Evolutionary conservation across 2,329 filamentous ascomycete genomes (phyloP), one percentile per base, ranked within the genome.

Genomic region (Talaromyces pinophilus): DNA sequence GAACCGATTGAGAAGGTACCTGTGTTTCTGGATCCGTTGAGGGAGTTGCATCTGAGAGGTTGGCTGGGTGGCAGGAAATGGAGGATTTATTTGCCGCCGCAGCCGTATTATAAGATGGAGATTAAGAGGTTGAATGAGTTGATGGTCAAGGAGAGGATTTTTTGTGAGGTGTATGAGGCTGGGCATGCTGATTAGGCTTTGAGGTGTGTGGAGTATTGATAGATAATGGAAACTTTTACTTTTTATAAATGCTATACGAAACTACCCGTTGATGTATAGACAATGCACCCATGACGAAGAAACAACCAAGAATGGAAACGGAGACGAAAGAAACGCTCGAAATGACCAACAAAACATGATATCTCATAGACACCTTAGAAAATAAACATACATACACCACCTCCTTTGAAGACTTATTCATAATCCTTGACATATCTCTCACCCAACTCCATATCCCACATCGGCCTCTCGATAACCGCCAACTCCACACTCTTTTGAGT

Each of bases 391-490:
- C 28, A 55, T 13, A 38, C 30, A 57, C 54, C n/a, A 38, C 1
- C 11, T 57, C 17, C 11, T 3, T 38, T 6, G 19, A 1, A 38
- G n/a, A 15, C 40, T 38, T 75, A 82, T 67, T 82, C 82, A 67
- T 83, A 82, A 66, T 87, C 85, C 28, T 82, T 86, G 72, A 87
- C 84, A 78, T 90, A 94, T 63, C 89, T 84, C 70, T 90, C 88
- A 2, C 90, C 88, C 76, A 93, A 81, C 70, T 93, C 90, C 67
- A 93, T 83, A 78, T 96, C 92, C 88, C 91, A 95, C 71, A 88
- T 84, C 22, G 94, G 93, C 73, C 93, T 84, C 82, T 98, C 94
- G 15, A 98, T 88, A 62, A 98, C 82, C 1, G 92, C 93, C 57
- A 97, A 91, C 79, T 99, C 95, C 25, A 83, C 69, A 63, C 55